phyloP scores from a whole-genome alignment of 208 protist species.

The Trichomonas gallinae region DNA sequence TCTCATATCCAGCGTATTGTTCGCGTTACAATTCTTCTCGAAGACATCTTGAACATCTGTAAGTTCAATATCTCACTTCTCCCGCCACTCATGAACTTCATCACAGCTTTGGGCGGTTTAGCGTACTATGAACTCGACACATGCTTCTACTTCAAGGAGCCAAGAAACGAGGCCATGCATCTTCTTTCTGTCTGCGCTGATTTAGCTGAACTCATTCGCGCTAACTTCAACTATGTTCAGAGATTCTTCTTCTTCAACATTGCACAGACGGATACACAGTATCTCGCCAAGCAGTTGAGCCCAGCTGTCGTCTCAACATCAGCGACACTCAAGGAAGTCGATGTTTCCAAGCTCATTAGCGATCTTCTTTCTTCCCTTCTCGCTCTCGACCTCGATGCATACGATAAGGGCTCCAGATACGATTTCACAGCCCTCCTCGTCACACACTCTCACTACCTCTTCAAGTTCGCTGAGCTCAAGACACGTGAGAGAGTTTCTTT shows the following conservation, averaged over 20 bases:
- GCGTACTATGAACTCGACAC: not conserved
- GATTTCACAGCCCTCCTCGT: not conserved
- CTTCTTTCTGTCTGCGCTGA: not conserved
- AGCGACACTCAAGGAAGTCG: not conserved
- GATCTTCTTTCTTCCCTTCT: not conserved
- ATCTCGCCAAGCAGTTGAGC: not conserved
- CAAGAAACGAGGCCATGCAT: not conserved
- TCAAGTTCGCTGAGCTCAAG: not conserved
- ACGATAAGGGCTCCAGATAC: not conserved
- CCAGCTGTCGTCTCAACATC: not conserved
- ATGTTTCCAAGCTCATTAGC: not conserved
- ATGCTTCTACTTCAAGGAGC: not conserved
- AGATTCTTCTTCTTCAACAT: not conserved
- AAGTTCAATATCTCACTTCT: not conserved
- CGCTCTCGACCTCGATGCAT: not conserved
- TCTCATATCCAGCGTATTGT: not conserved
- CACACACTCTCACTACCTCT: not conserved
- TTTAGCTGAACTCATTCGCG: not conserved
- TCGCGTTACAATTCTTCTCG: not conserved
- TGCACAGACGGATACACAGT: not conserved
- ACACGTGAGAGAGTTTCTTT: not conserved
- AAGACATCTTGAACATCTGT: not conserved
- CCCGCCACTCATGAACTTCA: not conserved
- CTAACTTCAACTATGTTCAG: not conserved
- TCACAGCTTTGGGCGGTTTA: not conserved